Percentiles rank a stretch among this genome's conserved stretches.
These are phyloP conservation scores for Hippophae rhamnoides DNA, from an alignment of 306 rosid species.

Conservation along the genomic window DNA sequence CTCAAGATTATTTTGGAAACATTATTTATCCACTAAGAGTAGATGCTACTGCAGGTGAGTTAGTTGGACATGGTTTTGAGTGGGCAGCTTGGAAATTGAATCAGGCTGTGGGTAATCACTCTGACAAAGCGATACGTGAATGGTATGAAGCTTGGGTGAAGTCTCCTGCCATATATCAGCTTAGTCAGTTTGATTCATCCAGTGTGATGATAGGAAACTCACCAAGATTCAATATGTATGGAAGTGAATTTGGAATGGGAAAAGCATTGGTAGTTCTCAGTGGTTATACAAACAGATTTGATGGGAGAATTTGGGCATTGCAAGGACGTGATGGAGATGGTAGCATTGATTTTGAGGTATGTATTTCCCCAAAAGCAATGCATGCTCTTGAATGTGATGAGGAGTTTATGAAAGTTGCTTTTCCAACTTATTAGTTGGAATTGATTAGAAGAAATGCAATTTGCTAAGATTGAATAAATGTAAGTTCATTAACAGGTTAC, in stretches of 20 bases:
- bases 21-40: not conserved
- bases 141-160: conserved; percentile 13
- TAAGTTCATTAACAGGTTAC: too few relatives aligned
- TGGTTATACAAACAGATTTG: conserved; percentile 23
- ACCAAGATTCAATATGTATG: conserved; percentile 40
- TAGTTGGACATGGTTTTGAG: conserved; percentile 24
- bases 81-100: conserved; percentile 42
- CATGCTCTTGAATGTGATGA: conserved; percentile 24
- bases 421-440: too few relatives aligned
- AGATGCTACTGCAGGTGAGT: conserved; percentile 17
- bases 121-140: not conserved
- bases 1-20: conserved; percentile 31
- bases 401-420: conserved; percentile 19
- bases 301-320: conserved; percentile 21
- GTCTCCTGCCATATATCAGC: not conserved
- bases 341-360: conserved; percentile 32
- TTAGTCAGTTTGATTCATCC: not conserved
- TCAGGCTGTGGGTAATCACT: conserved; percentile 16
- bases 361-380: conserved; percentile 23
- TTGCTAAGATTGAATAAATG: too few relatives aligned
- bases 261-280: conserved; percentile 27
- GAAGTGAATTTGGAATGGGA: conserved; percentile 48
- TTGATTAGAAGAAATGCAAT: too few relatives aligned
- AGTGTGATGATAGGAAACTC: conserved; percentile 26
- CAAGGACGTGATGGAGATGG: conserved; percentile 35